Percentiles rank a stretch among this genome's conserved stretches.
Conservation (phyloP, 2,329 filamentous ascomycete species). For the Pseudocercospora pini-densiflorae region DNA sequence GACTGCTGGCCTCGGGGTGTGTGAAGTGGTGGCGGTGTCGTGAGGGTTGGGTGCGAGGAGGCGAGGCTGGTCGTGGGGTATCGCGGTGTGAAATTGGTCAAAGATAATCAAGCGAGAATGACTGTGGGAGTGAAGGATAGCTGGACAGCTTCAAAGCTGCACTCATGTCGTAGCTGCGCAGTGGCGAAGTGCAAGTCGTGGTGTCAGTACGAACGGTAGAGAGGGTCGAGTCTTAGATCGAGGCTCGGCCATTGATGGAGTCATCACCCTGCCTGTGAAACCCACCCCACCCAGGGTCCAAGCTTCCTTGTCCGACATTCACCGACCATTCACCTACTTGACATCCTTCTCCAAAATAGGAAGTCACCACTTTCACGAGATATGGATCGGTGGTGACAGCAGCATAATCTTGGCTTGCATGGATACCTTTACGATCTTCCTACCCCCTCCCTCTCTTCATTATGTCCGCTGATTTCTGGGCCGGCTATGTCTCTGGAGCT, state of each 20-base stretch:
- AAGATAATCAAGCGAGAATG: not conserved
- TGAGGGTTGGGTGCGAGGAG: not conserved
- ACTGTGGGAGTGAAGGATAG: not conserved
- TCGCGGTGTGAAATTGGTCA: not conserved
- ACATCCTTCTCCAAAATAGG: constrained; percentile 9
- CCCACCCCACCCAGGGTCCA: not conserved
- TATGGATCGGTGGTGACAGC: constrained; percentile 1
- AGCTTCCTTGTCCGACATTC: constrained; percentile 7
- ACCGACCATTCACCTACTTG: not conserved
- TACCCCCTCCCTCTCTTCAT: not conserved
- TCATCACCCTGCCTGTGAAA: constrained; percentile 4
- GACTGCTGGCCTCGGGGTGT: constrained; percentile 6
- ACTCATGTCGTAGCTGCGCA: not conserved
- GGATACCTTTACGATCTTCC: not conserved
- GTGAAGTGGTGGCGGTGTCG: constrained; percentile 4
- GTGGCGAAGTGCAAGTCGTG: not conserved
- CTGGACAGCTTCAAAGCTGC: not conserved
- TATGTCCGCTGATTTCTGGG: constrained; percentile 93
- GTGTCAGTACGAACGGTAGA: not conserved
- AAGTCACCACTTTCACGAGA: constrained; percentile 11
- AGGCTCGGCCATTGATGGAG: constrained; percentile 7
- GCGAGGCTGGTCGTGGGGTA: not conserved
- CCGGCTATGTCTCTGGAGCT: constrained; percentile 86
- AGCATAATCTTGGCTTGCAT: constrained; percentile 7
- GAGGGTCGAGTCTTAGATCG: not conserved